Percentiles rank a stretch among this genome's conserved stretches.
Conservation (phyloP, 2,329 filamentous ascomycete species). For the Diaporthe amygdali region DNA sequence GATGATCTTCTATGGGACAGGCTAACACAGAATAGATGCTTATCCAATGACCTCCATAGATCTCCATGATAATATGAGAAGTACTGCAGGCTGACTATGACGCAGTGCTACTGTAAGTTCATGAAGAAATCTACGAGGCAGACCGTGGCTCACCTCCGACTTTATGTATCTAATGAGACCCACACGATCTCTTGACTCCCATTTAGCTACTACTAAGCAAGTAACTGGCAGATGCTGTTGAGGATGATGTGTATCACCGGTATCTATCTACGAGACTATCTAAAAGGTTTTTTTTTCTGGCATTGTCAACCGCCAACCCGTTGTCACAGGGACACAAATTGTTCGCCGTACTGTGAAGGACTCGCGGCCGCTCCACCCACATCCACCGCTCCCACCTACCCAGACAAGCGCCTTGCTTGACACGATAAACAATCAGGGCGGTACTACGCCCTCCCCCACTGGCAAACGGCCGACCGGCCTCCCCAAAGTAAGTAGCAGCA, state of each 20-base stretch:
- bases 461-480: neutral
- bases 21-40: no score
- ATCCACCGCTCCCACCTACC: neutral
- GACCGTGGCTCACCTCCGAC: no score
- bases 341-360: conserved; percentile 11
- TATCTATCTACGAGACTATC: conserved; percentile 27
- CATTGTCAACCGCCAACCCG: neutral
- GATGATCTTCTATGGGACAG: no score
- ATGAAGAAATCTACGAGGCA: no score
- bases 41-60: no score
- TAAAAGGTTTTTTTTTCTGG: conserved; percentile 12
- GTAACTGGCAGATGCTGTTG: neutral
- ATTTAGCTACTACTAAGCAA: neutral
- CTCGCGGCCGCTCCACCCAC: neutral
- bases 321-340: neutral
- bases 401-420: conserved; percentile 6
- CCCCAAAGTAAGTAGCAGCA: neutral
- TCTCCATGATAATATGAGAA: no score
- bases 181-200: neutral
- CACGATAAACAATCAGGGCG: neutral
- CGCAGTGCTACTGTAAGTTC: no score
- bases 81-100: no score
- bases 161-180: no score
- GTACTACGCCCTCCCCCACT: neutral
- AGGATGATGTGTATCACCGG: conserved; percentile 27